Percentiles rank a stretch among this genome's conserved stretches.
Conservation (phyloP, 345 rosid species). For the Populus deltoides region DNA sequence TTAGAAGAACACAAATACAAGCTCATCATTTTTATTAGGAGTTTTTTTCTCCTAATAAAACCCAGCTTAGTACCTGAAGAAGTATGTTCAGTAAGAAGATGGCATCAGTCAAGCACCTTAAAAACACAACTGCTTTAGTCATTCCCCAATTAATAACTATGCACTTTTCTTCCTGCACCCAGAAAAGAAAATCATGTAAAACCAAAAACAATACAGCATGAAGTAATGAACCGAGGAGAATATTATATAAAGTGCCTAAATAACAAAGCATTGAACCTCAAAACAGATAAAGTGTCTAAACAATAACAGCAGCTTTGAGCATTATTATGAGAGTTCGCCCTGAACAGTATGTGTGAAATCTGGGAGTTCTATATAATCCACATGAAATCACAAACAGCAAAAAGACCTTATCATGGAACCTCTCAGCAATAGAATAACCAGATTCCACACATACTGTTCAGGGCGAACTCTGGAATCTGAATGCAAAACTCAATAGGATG, state of each 20-base stretch:
- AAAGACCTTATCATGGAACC: neutral
- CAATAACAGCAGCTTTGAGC: neutral
- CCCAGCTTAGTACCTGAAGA: conserved; percentile 58
- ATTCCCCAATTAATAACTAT: conserved; percentile 45
- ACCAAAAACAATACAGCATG: neutral
- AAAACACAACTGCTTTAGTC: conserved; percentile 43
- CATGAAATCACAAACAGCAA: neutral
- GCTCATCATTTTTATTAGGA: neutral
- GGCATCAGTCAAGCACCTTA: conserved; percentile 64
- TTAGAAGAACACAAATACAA: neutral
- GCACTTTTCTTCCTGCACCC: conserved; percentile 54
- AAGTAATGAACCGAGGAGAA: neutral
- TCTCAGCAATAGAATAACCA: neutral
- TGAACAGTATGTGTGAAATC: neutral
- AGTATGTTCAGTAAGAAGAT: conserved; percentile 64
- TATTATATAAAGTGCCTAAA: neutral
- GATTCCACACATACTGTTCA: too few relatives aligned
- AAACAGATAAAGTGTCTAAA: neutral
- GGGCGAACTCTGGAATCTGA: too few relatives aligned
- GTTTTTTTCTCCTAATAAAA: neutral
- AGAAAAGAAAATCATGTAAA: conserved; percentile 8
- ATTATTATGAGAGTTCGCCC: neutral
- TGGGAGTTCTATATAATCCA: neutral
- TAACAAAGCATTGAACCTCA: neutral
- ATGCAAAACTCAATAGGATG: too few relatives aligned